Evolutionary conservation across 2,329 filamentous ascomycete species (phyloP), one percentile per base, ranked within the genome.

Genomic region (Herpomyces periplanetae): DNA sequence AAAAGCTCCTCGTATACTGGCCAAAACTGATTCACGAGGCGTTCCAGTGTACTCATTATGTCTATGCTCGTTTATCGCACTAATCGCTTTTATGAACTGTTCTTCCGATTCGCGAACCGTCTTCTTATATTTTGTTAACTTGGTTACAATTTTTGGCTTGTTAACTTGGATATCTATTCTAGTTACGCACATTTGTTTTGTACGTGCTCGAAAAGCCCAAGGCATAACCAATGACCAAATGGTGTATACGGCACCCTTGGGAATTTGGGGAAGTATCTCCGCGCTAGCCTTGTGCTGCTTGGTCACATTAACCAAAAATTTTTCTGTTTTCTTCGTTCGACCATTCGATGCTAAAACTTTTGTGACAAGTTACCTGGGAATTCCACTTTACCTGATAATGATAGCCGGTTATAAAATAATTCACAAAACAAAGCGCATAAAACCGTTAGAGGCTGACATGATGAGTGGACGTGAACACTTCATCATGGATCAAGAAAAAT

Each of bases 251-350:
- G 60, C 65, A 0, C 66, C 66, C 0, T 46, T 73, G 8, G 64
- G 66, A n/a, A 39, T 55, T 14, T 49, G 35, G 24, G 68, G 66
- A 5, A 68, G 59, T 0, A 55, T 55, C 31, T 41, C 43, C 23
- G 61, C 61, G 0, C 45, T 80, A 2, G 41, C 45, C 31, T 58
- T 69, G 39, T 69, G 62, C 39, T 45, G 49, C 30, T 33, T 80
- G 13, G 63, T 80, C 24, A 51, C 61, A 2, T 33, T 84, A 19
- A 75, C 66, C 31, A 84, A 80, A 49, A 73, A 69, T 45, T 80
- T 56, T 38, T 46, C 51, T 21, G 58, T 62, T 23, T 80, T 80
- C 36, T 44, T 53, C 2, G 37, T 34, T 23, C 36, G 29, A 16
- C 21, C 4, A 19, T 65, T 65, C 27, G 52, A 63, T 35, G 63